phyloP scores from a whole-genome alignment of 2,329 filamentous ascomycete genomes.

The Hawksworthiomyces lignivorus region DNA sequence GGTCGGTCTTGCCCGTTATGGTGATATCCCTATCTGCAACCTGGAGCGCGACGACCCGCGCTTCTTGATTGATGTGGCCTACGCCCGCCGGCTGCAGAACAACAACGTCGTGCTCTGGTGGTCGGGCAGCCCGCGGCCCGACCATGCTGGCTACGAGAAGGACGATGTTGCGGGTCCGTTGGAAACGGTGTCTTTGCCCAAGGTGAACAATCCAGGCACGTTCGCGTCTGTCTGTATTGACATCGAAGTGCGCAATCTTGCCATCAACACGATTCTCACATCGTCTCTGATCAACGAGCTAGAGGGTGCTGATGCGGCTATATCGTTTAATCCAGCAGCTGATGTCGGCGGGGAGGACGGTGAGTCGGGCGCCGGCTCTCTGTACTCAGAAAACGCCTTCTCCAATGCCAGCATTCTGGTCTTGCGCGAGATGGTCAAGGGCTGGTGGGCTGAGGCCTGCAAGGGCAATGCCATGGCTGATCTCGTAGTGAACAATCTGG shows the following conservation, averaged over 20 bases:
- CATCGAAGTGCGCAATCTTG: constrained; percentile 83
- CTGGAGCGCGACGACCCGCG: constrained; percentile 88
- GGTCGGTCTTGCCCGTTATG: constrained; percentile 79
- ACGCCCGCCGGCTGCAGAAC: constrained; percentile 79
- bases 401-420: constrained; percentile 86
- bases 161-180: constrained; percentile 80
- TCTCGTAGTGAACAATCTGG: constrained; percentile 92
- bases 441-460: constrained; percentile 95
- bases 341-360: constrained; percentile 48
- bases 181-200: constrained; percentile 85
- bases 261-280: constrained; percentile 95
- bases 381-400: constrained; percentile 85
- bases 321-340: constrained; percentile 70
- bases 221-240: constrained; percentile 97
- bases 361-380: constrained; percentile 57
- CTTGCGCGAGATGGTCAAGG: constrained; percentile 94
- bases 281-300: constrained; percentile 95
- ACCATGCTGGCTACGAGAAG: constrained; percentile 92
- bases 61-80: constrained; percentile 92
- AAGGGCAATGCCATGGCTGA: constrained; percentile 90
- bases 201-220: constrained; percentile 85
- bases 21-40: constrained; percentile 91
- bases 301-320: constrained; percentile 78
- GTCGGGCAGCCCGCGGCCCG: constrained; percentile 78
- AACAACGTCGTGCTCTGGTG: constrained; percentile 97